phyloP scores from a whole-genome alignment of 192 early-diverging fungal genomes.

The Coemansia erecta region DNA sequence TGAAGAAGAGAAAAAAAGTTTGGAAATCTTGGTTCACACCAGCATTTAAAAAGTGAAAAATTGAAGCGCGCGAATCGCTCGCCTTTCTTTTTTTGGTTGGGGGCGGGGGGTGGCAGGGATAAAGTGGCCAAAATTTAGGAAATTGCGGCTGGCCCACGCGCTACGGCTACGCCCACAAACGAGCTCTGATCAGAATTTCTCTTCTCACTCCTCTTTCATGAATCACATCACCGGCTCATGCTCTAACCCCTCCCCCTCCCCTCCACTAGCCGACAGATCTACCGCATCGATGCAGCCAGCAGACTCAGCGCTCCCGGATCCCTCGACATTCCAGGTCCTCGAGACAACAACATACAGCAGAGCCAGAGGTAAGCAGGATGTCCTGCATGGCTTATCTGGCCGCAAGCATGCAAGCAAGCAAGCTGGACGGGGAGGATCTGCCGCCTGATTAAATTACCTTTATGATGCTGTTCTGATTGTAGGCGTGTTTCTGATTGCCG shows the following conservation, averaged over 20 bases:
- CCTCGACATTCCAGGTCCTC: constrained; percentile 25
- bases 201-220: neutral
- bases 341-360: constrained; percentile 30
- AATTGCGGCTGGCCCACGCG: too few relatives aligned
- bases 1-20: neutral
- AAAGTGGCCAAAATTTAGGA: neutral
- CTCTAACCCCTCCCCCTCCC: too few relatives aligned
- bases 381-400: too few relatives aligned
- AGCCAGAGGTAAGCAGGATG: neutral
- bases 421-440: too few relatives aligned
- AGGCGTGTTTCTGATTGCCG: constrained; percentile 20
- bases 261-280: too few relatives aligned
- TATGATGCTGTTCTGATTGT: neutral
- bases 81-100: neutral
- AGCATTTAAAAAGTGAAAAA: too few relatives aligned
- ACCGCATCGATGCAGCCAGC: too few relatives aligned
- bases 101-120: neutral
- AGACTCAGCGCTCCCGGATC: constrained; percentile 13
- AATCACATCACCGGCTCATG: neutral
- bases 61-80: neutral
- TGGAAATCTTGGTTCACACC: neutral
- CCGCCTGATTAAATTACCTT: too few relatives aligned
- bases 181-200: neutral
- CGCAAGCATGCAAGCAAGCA: too few relatives aligned
- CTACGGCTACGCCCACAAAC: too few relatives aligned